Evolutionary conservation across 2,329 filamentous ascomycete genomes (phyloP), one percentile per base, ranked within the genome.

Genomic region (Colletotrichum sojae): DNA sequence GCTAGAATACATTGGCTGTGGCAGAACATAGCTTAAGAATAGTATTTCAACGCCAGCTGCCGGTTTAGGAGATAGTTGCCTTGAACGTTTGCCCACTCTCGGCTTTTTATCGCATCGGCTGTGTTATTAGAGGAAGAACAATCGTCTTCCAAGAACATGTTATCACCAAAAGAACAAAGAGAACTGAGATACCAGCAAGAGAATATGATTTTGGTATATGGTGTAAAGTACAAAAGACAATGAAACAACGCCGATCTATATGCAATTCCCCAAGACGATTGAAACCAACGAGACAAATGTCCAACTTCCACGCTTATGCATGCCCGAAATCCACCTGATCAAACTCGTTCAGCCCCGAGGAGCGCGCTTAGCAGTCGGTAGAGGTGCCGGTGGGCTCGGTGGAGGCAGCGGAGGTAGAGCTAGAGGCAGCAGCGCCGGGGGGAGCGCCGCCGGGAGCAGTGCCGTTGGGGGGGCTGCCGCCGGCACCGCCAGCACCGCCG

Each of bases 401-500:
- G 2, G 49, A 46, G 13, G 59, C 25, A 25, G 49, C 39, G n/a
- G 59, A 46, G 13, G 39, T 39, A 22, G 49, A 18, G 52, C 15
- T 25, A 39, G 40, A 43, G 16, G 15, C 10, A 15, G 10, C 40
- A 15, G 59, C 10, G 6, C 40, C 40, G 16, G 59, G 48, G 22
- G 59, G 49, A 55, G 64, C 64, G 46, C 46, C n/a, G 20, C 43
- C 43, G 16, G 59, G 59, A 55, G 64, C 64, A 56, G 68, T 63
- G 64, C 64, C 64, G 49, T 56, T 60, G 12, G 68, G 64, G 39
- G 68, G 68, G 43, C 63, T 36, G 53, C 63, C 67, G 36, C 56
- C 45, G 18, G 71, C 71, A 40, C 67, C 71, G 46, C 70, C 65
- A 25, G 66, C 70, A 22, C 74, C 73, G 31, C 70, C 73, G 31